These are phyloP conservation scores for Leucogyrophana mollusca DNA, from an alignment of 768 basidiomycete species.

Conservation along the genomic window DNA sequence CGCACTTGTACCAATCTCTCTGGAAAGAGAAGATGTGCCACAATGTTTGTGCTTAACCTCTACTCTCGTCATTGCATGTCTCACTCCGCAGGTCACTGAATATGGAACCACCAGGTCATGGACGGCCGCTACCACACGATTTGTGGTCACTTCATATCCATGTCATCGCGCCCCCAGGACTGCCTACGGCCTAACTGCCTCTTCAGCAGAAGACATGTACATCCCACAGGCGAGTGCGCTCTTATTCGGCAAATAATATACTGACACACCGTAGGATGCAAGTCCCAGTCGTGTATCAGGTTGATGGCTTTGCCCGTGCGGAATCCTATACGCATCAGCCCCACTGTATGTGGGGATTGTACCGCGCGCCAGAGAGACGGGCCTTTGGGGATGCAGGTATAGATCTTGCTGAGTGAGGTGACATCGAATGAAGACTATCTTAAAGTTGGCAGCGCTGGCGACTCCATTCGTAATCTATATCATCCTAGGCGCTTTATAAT, in stretches of 20 bases:
- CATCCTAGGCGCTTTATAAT: conserved; percentile 21
- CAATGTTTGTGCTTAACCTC: conserved; percentile 49
- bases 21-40: conserved; percentile 57
- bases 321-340: conserved; percentile 72
- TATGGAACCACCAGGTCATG: conserved; percentile 49
- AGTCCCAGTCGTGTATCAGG: conserved; percentile 52
- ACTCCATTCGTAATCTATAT: conserved; percentile 1
- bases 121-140: conserved; percentile 71
- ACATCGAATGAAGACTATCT: background rate
- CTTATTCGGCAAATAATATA: background rate
- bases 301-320: conserved; percentile 67
- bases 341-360: conserved; percentile 41
- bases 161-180: conserved; percentile 69
- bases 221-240: conserved; percentile 45
- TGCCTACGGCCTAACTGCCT: conserved; percentile 63
- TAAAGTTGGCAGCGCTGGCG: conserved; percentile 22
- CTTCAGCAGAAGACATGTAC: conserved; percentile 66
- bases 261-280: conserved; percentile 43
- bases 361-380: conserved; percentile 23
- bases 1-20: conserved; percentile 14
- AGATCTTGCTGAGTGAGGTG: background rate
- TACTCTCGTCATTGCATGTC: conserved; percentile 4
- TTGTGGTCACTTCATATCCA: conserved; percentile 71
- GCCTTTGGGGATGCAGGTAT: conserved; percentile 11
- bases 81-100: conserved; percentile 3